These are phyloP conservation scores for Allantophomopsis lycopodina DNA, from an alignment of 2,329 filamentous ascomycete species.

Conservation along the genomic window DNA sequence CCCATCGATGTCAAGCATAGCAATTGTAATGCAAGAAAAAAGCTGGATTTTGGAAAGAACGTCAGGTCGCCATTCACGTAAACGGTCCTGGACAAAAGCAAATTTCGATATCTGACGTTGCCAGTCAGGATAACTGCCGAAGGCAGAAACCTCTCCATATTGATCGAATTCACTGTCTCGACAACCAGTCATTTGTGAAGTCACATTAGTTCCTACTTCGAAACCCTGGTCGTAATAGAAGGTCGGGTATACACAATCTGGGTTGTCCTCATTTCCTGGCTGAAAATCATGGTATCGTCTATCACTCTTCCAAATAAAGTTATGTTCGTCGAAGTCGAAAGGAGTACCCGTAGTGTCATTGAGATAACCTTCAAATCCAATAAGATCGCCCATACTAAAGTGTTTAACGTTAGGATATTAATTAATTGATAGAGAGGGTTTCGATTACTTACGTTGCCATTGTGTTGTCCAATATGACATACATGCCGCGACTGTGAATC, in stretches of 20 bases:
- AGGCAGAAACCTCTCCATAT: constrained; percentile 45
- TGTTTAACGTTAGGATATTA: background rate
- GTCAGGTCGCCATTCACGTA: constrained; percentile 46
- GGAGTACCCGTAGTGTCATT: constrained; percentile 36
- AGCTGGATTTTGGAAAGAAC: constrained; percentile 40
- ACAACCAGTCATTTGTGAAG: constrained; percentile 3
- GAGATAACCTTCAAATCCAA: constrained; percentile 45
- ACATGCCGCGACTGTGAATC: constrained; percentile 50
- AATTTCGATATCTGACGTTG: constrained; percentile 51
- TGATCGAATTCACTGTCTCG: constrained; percentile 45
- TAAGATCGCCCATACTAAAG: constrained; percentile 36
- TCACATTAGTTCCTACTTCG: constrained; percentile 38
- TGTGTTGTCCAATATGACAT: constrained; percentile 53
- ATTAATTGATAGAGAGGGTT: too few species aligned
- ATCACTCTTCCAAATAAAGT: constrained; percentile 40
- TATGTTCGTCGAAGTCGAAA: constrained; percentile 39
- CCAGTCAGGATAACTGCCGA: constrained; percentile 49
- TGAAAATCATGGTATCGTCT: constrained; percentile 41
- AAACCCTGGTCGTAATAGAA: constrained; percentile 46
- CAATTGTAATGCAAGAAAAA: constrained; percentile 48
- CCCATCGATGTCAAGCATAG: constrained; percentile 47
- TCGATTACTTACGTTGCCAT: constrained; percentile 27
- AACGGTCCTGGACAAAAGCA: constrained; percentile 50
- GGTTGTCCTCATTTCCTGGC: constrained; percentile 35
- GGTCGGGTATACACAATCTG: constrained; percentile 41